Base-by-base conservation (phyloP, 305 asterid genomes). In the Nicotiana rustica region DNA sequence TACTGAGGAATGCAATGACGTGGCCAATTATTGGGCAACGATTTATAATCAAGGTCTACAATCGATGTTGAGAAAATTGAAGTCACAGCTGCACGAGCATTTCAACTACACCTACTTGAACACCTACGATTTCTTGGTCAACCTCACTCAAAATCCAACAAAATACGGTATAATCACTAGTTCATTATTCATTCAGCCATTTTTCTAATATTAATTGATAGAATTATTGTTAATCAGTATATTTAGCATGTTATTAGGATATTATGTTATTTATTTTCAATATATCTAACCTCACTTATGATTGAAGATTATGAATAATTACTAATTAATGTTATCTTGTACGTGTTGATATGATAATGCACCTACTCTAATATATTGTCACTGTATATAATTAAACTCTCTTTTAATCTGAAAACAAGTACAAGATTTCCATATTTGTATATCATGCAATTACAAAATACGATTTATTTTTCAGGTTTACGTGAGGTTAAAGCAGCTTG, bases 401-500 rank as follows among this genome's bases (percentile, higher is more conserved):
- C 6, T 36, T 36, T 36, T 36, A 36, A 36, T 36, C 44, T 36
- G 44, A 36, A 36, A 36, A 36, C 4, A 33, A 38, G 1, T 38
- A 2, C 47, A 38, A 38, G 44, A 38, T 38, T 38, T 38, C 0
- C 10, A 38, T 15, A 1, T n/a, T 13, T 64, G 8, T 14, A 7
- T 25, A 64, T 10, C 55, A 47, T 10, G 4, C 6, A 10, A 44
- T 1, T 9, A 68, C 64, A 13, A 33, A 19, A 19, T 75, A 19
- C 5, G 17, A 1, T 4, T 18, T 2, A 14, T 6, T 61, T 68
- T 82, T 15, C 67, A 93, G 98, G 94, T 73, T 91, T 92, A 66
- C 80, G 12, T 2, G 97, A 91, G 89, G 86, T 87, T 29, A 89
- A 90, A 75, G 85, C 88, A 2, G 97, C 97, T 41, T 95, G 98